Percentiles rank a stretch among this genome's conserved stretches.
Evolutionary conservation across 768 basidiomycete species (phyloP).

Genomic region (Lactifluus subvellereus): DNA sequence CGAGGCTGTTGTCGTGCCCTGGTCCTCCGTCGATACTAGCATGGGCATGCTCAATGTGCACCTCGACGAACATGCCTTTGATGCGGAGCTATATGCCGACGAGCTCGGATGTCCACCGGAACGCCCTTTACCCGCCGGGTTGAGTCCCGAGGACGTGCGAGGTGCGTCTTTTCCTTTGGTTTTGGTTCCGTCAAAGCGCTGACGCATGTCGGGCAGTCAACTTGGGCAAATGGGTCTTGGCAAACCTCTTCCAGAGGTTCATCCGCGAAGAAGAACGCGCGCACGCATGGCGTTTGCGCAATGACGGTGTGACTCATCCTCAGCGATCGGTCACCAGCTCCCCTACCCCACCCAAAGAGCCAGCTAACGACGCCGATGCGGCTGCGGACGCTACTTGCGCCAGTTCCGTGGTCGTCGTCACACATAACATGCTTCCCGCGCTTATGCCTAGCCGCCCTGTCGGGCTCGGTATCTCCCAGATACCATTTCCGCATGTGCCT

Average conservation of each 20-base stretch:
- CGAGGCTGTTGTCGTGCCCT: conserved; percentile 76
- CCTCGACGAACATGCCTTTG: conserved; percentile 82
- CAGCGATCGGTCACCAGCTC: neutral
- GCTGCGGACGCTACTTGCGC: conserved; percentile 26
- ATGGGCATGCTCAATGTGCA: conserved; percentile 85
- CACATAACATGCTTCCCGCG: conserved; percentile 60
- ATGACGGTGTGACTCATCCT: neutral
- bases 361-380: neutral
- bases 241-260: conserved; percentile 79
- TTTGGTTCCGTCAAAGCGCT: neutral
- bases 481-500: conserved; percentile 20
- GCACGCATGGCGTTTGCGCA: conserved; percentile 26
- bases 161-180: conserved; percentile 42
- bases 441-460: conserved; percentile 45
- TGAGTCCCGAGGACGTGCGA: conserved; percentile 73
- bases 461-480: conserved; percentile 5
- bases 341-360: neutral
- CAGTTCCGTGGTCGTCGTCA: conserved; percentile 44
- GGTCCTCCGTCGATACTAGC: conserved; percentile 88
- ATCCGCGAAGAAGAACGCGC: conserved; percentile 58
- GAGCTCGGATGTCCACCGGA: conserved; percentile 63
- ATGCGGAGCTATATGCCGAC: conserved; percentile 92
- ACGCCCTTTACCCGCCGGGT: conserved; percentile 38
- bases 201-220: conserved; percentile 52
- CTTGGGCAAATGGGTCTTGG: conserved; percentile 84